Base-by-base conservation (phyloP, 1,284 basidiomycete genomes). In the Chalciporus sp. region DNA sequence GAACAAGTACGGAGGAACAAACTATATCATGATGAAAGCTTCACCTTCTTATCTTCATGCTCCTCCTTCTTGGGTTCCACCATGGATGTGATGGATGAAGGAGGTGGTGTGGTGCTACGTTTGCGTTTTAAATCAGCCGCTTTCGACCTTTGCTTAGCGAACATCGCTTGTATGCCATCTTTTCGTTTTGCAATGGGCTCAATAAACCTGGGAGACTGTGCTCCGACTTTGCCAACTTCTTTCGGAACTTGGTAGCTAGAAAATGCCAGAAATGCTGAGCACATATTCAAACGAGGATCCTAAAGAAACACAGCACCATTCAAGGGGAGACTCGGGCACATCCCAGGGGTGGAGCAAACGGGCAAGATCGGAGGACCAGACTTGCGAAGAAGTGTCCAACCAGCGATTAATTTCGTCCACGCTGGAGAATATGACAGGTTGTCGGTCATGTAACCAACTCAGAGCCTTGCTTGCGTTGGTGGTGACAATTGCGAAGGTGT, bases 201-300 rank as follows among this genome's bases (percentile, higher is more conserved):
- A 46, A 98, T 86, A 68, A 93, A 96, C 1, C 84, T 83, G 1
- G 87, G 73, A 7, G 91, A 92, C 63, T 96, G 90, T 3, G 78
- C 85, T 7, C 94, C 92, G 3, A 97, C 89, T 73, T 91, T 96
- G 1, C 95, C 95, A 0, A 98, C 88, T 75, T 97, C 94, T 56
- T 83, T 84, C 0, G 93, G 91, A 1, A 98, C 95, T 52, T 85
- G 84, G 67, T 96, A 98, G 63, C 90, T 94, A 9, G n/a, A 7
- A n/a, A n/a, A 20, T 8, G 14, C 7, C 10, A 35, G 14, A 35
- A 14, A 6, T 23, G 6, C 19, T 58, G 47, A 52, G 40, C 8
- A 43, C 12, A 7, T 42, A 7, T 37, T 29, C 3, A 4, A 23
- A 14, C 7, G 9, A 29, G 26, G 3, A 5, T 16, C 28, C 41